phyloP scores from a whole-genome alignment of 2,329 filamentous ascomycete species.

The Colletotrichum camelliae region DNA sequence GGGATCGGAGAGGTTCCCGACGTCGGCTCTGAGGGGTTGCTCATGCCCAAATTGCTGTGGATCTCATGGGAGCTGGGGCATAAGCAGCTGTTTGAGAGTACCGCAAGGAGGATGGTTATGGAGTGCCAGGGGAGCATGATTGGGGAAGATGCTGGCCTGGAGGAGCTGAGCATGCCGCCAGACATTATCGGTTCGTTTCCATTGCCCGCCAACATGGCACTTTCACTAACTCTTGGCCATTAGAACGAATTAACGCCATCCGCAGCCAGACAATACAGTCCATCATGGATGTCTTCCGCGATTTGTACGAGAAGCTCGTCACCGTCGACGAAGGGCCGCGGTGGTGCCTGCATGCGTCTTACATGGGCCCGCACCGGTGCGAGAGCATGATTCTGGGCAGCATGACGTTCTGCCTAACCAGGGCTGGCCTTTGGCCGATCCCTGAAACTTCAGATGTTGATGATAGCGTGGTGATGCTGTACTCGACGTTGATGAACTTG shows the following conservation, averaged over 20 bases:
- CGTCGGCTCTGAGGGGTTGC: neutral
- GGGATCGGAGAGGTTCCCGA: constrained; percentile 19
- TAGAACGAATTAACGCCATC: constrained; percentile 24
- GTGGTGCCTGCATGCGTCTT: constrained; percentile 37
- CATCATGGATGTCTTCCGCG: constrained; percentile 28
- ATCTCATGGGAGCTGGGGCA: constrained; percentile 36
- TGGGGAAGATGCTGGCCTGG: neutral
- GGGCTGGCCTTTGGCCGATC: constrained; percentile 36
- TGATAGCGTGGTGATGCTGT: constrained; percentile 27
- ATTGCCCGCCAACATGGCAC: rapidly evolving
- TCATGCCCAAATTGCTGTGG: constrained; percentile 32
- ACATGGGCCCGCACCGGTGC: constrained; percentile 38
- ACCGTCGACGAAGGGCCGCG: constrained; percentile 34
- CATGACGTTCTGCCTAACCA: constrained; percentile 36
- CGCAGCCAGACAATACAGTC: constrained; percentile 28
- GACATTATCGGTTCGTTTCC: constrained; percentile 25
- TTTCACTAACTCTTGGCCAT: neutral
- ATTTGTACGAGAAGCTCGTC: constrained; percentile 29
- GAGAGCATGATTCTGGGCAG: constrained; percentile 42
- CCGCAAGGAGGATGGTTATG: constrained; percentile 28
- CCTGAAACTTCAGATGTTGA: constrained; percentile 28
- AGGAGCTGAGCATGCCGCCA: constrained; percentile 21
- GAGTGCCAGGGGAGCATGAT: constrained; percentile 18
- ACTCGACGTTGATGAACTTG: constrained; percentile 28
- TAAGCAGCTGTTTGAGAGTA: constrained; percentile 26